phyloP scores from a whole-genome alignment of 208 protist genomes.

The Cochliopodium minus region DNA sequence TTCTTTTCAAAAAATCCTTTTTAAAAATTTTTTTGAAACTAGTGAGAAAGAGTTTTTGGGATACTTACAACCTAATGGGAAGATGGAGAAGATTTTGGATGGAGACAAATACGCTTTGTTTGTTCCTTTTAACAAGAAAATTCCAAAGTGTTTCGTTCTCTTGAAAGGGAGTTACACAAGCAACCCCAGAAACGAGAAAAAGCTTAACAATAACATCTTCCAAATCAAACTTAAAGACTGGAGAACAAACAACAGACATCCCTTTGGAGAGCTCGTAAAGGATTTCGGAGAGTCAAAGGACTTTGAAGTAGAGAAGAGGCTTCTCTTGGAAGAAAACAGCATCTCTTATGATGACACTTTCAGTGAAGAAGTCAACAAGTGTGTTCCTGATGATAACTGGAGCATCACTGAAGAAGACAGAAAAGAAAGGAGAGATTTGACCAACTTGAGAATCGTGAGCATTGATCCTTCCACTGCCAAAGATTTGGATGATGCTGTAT shows the following conservation, averaged over 20 bases:
- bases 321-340: not conserved
- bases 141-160: not conserved
- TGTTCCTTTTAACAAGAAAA: slow-evolving; percentile 4
- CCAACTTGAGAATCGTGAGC: not conserved
- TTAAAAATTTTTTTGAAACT: no score
- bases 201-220: not conserved
- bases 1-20: no score
- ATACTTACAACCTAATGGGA: not conserved
- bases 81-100: not conserved
- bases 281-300: not conserved
- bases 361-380: not conserved
- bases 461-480: slow-evolving; percentile 8
- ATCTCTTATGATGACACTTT: not conserved
- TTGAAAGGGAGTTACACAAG: not conserved
- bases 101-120: not conserved
- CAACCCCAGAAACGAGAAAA: no score
- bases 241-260: not conserved
- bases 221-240: not conserved
- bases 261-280: not conserved
- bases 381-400: not conserved
- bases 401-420: not conserved
- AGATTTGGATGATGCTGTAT: slow-evolving; percentile 18
- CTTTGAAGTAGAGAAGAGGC: not conserved
- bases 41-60: no score
- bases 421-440: not conserved